These are phyloP conservation scores for Sugiyamaella smithiae DNA, from an alignment of 805 yeast genomes.

Conservation along the genomic window DNA sequence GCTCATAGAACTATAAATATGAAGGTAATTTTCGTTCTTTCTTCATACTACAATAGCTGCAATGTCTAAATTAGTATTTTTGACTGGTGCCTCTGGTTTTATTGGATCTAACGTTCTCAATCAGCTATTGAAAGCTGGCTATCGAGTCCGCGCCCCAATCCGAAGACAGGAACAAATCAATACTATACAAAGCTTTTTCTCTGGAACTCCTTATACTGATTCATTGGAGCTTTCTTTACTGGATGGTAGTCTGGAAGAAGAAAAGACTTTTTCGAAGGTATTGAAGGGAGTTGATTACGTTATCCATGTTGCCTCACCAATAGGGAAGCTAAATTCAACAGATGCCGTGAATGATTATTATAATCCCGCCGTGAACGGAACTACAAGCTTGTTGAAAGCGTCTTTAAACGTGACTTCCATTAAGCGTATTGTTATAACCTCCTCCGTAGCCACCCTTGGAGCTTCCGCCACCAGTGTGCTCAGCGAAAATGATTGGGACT, in stretches of 20 bases:
- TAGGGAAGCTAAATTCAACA: not conserved
- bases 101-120: constrained; percentile 23
- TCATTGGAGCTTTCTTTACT: not conserved
- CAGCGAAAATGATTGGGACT: not conserved
- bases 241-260: not conserved
- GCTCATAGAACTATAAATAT: too few species aligned
- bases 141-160: constrained; percentile 49
- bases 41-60: too few species aligned
- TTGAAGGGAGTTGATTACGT: not conserved
- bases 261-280: not conserved
- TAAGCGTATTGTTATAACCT: not conserved
- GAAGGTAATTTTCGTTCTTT: too few species aligned
- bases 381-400: not conserved
- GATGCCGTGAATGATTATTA: not conserved
- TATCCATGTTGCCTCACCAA: not conserved
- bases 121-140: constrained; percentile 39
- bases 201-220: not conserved
- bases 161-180: constrained; percentile 32
- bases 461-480: not conserved
- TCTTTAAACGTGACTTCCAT: not conserved
- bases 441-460: not conserved
- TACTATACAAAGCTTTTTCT: not conserved
- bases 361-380: not conserved
- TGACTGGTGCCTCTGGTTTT: constrained; percentile 30
- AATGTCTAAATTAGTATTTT: constrained; percentile 19